phyloP scores from a whole-genome alignment of 2,329 filamentous ascomycete species.

The Cryphonectria radicalis region DNA sequence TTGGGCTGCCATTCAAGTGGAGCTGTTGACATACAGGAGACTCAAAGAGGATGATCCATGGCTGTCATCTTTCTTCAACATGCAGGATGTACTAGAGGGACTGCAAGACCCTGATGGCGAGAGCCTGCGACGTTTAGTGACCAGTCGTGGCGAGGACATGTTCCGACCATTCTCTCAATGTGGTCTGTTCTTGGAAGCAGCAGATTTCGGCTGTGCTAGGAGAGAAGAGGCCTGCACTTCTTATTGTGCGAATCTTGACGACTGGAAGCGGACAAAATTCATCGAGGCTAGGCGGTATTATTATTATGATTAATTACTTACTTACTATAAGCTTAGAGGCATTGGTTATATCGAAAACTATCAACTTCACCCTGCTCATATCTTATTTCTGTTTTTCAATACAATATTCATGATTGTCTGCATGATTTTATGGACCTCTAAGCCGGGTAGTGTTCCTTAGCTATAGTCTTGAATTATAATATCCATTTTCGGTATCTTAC shows the following conservation, averaged over 20 bases:
- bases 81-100: background rate
- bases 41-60: background rate
- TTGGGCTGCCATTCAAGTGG: constrained; percentile 18
- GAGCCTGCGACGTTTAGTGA: background rate
- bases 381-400: too few relatives aligned
- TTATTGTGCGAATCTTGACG: background rate
- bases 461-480: too few relatives aligned
- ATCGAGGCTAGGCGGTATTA: too few relatives aligned
- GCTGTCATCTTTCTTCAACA: background rate
- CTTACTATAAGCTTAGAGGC: background rate
- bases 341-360: too few relatives aligned
- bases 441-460: too few relatives aligned
- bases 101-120: background rate
- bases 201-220: background rate
- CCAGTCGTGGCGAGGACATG: background rate
- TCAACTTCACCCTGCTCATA: too few relatives aligned
- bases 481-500: too few relatives aligned
- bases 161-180: background rate
- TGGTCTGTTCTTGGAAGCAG: background rate
- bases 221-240: constrained; percentile 1
- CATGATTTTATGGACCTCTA: too few relatives aligned
- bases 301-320: too few relatives aligned
- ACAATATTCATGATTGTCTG: too few relatives aligned
- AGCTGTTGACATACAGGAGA: constrained; percentile 6
- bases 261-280: background rate